A percentile compares a stretch with the other conserved stretches of the same genome.
These are phyloP conservation scores for Fusarium camptoceras DNA, from an alignment of 2,329 filamentous ascomycete species.

Conservation along the genomic window DNA sequence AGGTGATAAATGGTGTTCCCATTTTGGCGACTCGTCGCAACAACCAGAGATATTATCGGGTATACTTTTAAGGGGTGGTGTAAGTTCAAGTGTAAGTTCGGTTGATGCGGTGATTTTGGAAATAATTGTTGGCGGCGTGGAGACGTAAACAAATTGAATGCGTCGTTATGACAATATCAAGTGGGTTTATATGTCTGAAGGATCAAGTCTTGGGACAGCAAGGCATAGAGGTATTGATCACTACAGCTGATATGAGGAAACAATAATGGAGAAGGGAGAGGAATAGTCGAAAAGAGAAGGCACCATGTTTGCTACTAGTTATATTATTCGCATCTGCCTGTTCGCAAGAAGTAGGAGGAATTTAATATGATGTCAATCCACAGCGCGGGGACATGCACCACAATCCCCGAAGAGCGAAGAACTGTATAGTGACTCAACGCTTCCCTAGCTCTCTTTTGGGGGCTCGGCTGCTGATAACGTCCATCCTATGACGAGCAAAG, in stretches of 20 bases:
- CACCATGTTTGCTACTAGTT: background rate
- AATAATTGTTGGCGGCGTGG: background rate
- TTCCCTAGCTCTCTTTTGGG: background rate
- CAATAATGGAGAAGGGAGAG: background rate
- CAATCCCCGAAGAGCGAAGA: constrained; percentile 8
- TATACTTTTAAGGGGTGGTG: background rate
- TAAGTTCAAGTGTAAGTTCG: background rate
- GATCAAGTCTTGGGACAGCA: background rate
- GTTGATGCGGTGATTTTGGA: background rate
- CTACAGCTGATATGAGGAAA: background rate
- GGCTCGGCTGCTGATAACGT: constrained; percentile 10
- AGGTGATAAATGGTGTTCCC: constrained; percentile 63
- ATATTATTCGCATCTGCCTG: background rate
- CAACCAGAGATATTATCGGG: background rate
- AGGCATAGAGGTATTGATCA: background rate
- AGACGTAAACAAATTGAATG: background rate
- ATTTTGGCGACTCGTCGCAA: constrained; percentile 48
- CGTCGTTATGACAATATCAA: constrained; percentile 12
- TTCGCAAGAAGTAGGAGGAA: constrained; percentile 1
- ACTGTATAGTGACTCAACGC: constrained; percentile 10
- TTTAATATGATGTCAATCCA: constrained; percentile 37
- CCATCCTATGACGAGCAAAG: background rate
- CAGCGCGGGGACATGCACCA: constrained; percentile 17
- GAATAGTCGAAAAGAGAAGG: background rate
- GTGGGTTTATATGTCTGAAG: background rate